Evolutionary conservation across 2,329 filamentous ascomycete genomes (phyloP), one percentile per base, ranked within the genome.

Genomic region (Didymella pinodella): DNA sequence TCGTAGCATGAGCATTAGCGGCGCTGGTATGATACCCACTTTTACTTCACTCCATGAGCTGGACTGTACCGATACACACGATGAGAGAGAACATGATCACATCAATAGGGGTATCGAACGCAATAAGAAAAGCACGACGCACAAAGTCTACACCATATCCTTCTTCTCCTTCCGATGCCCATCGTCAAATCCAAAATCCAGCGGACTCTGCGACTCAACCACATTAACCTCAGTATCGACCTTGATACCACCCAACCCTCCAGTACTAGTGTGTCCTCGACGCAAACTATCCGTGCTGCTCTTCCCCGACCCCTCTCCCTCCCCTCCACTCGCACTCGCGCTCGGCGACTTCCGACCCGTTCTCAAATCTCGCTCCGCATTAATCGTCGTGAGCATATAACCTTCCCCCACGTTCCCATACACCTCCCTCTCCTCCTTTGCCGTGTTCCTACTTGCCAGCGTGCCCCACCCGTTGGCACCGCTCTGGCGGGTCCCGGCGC

Each of bases 401-500:
- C 26, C 28, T 28, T 62, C 50, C n/a, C 57, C 55, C 3, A 2
- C 31, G 25, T 44, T 44, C 5, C 45, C 58, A 34, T 57, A 46
- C 2, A 5, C 8, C 32, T 38, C n/a, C 16, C 38, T 36, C 48
- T 2, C 16, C 32, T 1, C 28, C 41, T 7, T 2, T 32, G 1
- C 36, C 22, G 22, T 54, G 6, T 57, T 54, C 16, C 48, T 54
- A 4, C 56, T 62, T 4, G 25, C 47, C 22, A 67, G 47, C 4
- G 46, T 44, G 4, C 50, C 50, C 56, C 61, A 65, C 5, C 51
- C 61, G 31, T 61, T 64, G 11, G 34, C 51, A 22, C 25, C 48
- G 7, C 61, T 59, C 6, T 59, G 61, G 11, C 53, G 46, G 18
- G 64, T 65, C 18, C 70, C 69, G 0, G 53, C 36, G 14, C 62